Evolutionary conservation across 2,329 filamentous ascomycete species (phyloP).

Genomic region (Aspergillus amoenus): DNA sequence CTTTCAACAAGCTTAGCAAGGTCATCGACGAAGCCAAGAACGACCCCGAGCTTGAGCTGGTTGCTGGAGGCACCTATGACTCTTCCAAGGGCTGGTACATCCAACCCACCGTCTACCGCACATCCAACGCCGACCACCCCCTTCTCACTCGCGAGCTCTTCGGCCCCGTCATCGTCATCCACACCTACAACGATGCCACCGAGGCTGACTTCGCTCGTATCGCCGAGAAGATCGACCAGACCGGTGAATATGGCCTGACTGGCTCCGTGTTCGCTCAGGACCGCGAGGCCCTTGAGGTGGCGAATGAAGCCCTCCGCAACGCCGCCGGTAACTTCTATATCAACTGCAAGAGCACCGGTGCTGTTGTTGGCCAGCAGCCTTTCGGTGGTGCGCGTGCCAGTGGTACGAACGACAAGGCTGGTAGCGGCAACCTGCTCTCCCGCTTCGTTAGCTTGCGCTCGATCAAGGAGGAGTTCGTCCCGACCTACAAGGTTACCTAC

Average conservation of each 20-base stretch:
- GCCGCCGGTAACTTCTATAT: conserved; percentile 45
- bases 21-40: conserved; percentile 79
- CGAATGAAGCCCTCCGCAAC: conserved; percentile 37
- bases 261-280: conserved; percentile 45
- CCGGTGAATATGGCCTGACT: conserved; percentile 43
- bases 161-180: conserved; percentile 70
- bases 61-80: conserved; percentile 76
- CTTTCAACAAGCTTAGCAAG: conserved; percentile 75
- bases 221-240: conserved; percentile 51
- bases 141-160: conserved; percentile 79
- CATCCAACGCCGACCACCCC: conserved; percentile 70
- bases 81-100: conserved; percentile 78
- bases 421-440: conserved; percentile 62
- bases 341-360: conserved; percentile 59
- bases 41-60: conserved; percentile 69
- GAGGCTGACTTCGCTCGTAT: conserved; percentile 59
- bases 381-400: conserved; percentile 69
- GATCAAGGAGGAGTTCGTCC: conserved; percentile 73
- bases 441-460: conserved; percentile 67
- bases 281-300: conserved; percentile 34
- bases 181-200: conserved; percentile 73
- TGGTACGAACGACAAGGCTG: conserved; percentile 73
- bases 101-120: conserved; percentile 77
- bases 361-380: conserved; percentile 70
- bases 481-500: conserved; percentile 64